These are phyloP conservation scores for Metrosideros polymorpha DNA, from an alignment of 441 rosid species.

Conservation along the genomic window DNA sequence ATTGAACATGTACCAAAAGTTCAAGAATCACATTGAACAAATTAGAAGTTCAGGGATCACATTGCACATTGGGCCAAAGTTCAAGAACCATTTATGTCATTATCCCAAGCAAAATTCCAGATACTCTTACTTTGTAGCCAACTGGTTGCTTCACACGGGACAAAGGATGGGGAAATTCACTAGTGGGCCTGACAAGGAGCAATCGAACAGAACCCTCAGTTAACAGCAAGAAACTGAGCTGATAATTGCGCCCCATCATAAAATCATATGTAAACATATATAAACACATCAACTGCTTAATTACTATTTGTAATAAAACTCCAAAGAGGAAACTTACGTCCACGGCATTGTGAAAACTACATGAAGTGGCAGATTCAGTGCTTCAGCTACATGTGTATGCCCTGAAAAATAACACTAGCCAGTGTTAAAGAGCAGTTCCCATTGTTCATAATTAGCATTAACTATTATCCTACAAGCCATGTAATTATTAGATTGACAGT, in stretches of 20 bases:
- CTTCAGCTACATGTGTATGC: constrained; percentile 41
- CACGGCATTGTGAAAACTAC: constrained; percentile 48
- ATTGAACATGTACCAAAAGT: too few species aligned
- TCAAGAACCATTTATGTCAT: too few species aligned
- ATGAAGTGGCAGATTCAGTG: constrained; percentile 31
- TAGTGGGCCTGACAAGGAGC: constrained; percentile 25
- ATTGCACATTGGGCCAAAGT: too few species aligned
- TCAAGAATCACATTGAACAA: too few species aligned
- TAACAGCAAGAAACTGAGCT: background rate
- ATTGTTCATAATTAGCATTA: background rate
- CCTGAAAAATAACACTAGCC: constrained; percentile 15
- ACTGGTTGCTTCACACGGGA: constrained; percentile 34
- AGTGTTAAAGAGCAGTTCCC: background rate
- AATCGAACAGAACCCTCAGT: background rate
- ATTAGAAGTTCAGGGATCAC: too few species aligned
- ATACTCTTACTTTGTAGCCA: constrained; percentile 26
- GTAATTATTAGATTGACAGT: background rate
- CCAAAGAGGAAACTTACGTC: constrained; percentile 21
- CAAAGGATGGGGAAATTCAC: constrained; percentile 41
- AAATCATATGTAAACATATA: background rate
- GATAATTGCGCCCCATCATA: background rate
- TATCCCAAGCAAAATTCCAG: background rate
- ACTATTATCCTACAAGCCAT: background rate
- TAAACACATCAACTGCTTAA: background rate
- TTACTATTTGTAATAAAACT: background rate